Evolutionary conservation across 225 moss, liverwort and hornwort species (phyloP), one percentile per base, ranked within the genome.

Genomic region (Sphagnum contortum): DNA sequence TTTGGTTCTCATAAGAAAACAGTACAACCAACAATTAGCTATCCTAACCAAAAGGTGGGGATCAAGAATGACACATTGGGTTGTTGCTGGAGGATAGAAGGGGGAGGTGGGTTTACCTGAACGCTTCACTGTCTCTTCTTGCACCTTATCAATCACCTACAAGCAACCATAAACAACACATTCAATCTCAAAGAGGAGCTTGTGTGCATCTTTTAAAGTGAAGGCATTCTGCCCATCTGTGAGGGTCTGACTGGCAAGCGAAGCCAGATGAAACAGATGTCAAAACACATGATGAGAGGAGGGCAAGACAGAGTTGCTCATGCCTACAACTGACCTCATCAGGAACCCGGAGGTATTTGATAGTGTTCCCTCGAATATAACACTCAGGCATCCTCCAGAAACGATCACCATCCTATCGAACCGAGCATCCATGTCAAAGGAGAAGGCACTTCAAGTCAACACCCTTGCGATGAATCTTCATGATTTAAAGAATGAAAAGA

Each of bases 321-420:
- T 46, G n/a, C 48, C 14, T 5, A 48, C 67, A 9, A 71, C 62
- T 63, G 61, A 91, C 94, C 89, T 95, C 89, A 61, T 92, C 89
- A 5, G 91, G 94, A 70, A 95, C 91, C 59, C 91, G 84, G 65
- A 91, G 80, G 68, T 95, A 91, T 64, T 95, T 95, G 10, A 95
- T 95, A 9, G 91, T 91, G 63, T 95, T 92, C 44, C 94, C 94
- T 66, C 91, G 91, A 69, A 92, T 89, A 62, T 95, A 95, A 73
- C 91, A 91, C 80, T 95, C 91, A 4, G 94, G 94, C 94, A 95
- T 91, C 63, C 89, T 80, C 91, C 94, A 95, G 55, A 95, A 95
- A 6, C 89, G 94, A 72, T 95, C 94, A 69, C 89, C 94, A 74
- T 92, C 94, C 94, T 94, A 80, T 45, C 66, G 72, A 63, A 48